Evolutionary conservation across 139 green algal genomes (phyloP), one percentile per base, ranked within the genome.

Genomic region (Micractinium conductrix): DNA sequence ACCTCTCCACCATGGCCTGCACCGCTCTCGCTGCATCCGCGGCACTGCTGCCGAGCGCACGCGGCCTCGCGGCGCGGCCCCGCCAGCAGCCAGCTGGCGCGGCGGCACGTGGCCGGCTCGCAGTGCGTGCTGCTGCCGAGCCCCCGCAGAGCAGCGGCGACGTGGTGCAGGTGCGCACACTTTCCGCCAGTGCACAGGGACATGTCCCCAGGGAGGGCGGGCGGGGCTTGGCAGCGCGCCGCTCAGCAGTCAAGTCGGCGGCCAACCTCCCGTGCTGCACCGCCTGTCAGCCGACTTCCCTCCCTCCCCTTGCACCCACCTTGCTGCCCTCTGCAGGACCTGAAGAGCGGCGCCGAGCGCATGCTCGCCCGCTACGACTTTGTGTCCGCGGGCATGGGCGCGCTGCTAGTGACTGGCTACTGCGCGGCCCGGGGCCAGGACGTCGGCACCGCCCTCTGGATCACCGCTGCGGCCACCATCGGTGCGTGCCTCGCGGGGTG

Each of bases 361-460:
- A 58, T 84, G 40, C 30, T 81, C 21, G 75, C 88, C 67, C 80
- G 89, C 35, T 93, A 94, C 67, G 91, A 94, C 38, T 84, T 95
- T 2, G 26, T 94, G 8, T 90, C 85, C 7, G 88, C 92, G 0
- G 89, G 87, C 16, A 38, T 91, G 4, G 92, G 92, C 1, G 91
- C 89, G 0, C 48, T 95, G 35, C 30, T 74, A 2, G 92, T 95
- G 8, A 95, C 92, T 14, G 74, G 73, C 43, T 94, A 89, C 65
- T 95, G 88, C 60, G 90, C 93, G 1, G 58, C 62, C 0, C 68
- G 85, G 1, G 92, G 92, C 19, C 92, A 95, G 84, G 88, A 92
- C 37, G 86, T 90, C 3, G 78, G 48, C 16, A 92, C 87, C 40
- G 92, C 92, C 1, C 76, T 94, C 22, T 85, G 48, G 40, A 93